Evolutionary conservation across 73 alveolate species (phyloP), one percentile per base, ranked within the genome.

Genomic region (Stentor coeruleus): DNA sequence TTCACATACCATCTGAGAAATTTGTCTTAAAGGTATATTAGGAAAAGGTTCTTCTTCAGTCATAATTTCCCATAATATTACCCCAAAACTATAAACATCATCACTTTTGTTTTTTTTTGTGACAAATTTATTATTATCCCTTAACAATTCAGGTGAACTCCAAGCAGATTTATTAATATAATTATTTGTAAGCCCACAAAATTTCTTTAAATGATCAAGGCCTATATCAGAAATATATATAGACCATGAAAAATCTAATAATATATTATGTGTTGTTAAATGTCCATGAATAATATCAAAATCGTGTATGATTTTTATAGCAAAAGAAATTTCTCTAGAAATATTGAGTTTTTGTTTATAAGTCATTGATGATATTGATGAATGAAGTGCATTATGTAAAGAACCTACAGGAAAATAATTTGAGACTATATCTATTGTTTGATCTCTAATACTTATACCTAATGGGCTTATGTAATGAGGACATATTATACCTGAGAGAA

Each of bases 41-140:
- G 79, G 81, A 59, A 81, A 81, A 15, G 87, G 87, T 30, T 55
- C 42, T 14, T 59, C 30, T 6, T 60, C 85, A 59, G 82, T 59
- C 60, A 81, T 30, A 3, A 81, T 59, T 81, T 81, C 87, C 85
- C 87, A 81, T 58, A 81, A 73, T 59, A 81, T 59, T 73, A 81
- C 14, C 37, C 87, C 87, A 59, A 59, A 81, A 59, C 82, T 59
- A 59, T 81, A 81, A 38, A 59, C 59, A 59, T 81, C 87, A 1
- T 30, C 87, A 3, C 38, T 35, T 30, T 39, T 20, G 1, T 1
- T 15, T 59, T 3, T 3, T 20, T 11, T 1, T 0, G 1, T 40
- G 36, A 15, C 83, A 75, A 37, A 35, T 59, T 58, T 49, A 15
- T 31, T 15, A 30, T 55, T 3, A 3, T 72, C 66, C 0, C 35